Evolutionary conservation across 352 stramenopile genomes (phyloP), one percentile per base, ranked within the genome.

Genomic region (Phytophthora sojae): DNA sequence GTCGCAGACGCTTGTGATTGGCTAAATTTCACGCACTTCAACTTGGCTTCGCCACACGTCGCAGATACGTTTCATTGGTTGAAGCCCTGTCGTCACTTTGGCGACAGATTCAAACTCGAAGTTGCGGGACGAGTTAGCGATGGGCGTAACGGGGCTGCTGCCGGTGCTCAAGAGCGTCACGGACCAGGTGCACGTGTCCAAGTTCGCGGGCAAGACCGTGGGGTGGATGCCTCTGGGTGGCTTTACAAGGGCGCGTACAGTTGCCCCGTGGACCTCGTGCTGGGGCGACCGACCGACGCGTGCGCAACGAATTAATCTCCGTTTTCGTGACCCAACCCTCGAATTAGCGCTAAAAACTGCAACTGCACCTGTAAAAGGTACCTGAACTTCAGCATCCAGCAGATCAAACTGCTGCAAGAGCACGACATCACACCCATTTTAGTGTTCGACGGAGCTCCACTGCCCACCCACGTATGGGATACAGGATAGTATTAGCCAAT

Each of bases 401-500:
- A 93, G 57, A 84, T 99, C 52, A 90, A 97, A 35, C 37, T 98
- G 53, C 79, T 99, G 17, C 80, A 92, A 54, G 62, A 88, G 14
- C 79, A 97, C 63, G 71, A 88, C 7, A 83, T 99, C 60, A 94
- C 79, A 17, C 95, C 94, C 15, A 79, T 97, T 23, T 81, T 99
- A 11, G 94, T 99, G 9, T 99, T 99, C 35, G 96, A 99, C 71
- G 96, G 96, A n/a, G 95, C 85, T 9, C 71, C 90, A 58, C 57
- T 99, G 23, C 94, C 96, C n/a, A n/a, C n/a, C n/a, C n/a, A n/a
- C n/a, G n/a, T n/a, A n/a, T n/a, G n/a, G n/a, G n/a, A n/a, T n/a
- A n/a, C n/a, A n/a, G n/a, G n/a, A n/a, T n/a, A n/a, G n/a, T n/a
- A n/a, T n/a, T n/a, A n/a, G n/a, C n/a, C n/a, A n/a, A n/a, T n/a